Conservation (phyloP, 805 yeast species). For the Zygoascus ofunaensis region DNA sequence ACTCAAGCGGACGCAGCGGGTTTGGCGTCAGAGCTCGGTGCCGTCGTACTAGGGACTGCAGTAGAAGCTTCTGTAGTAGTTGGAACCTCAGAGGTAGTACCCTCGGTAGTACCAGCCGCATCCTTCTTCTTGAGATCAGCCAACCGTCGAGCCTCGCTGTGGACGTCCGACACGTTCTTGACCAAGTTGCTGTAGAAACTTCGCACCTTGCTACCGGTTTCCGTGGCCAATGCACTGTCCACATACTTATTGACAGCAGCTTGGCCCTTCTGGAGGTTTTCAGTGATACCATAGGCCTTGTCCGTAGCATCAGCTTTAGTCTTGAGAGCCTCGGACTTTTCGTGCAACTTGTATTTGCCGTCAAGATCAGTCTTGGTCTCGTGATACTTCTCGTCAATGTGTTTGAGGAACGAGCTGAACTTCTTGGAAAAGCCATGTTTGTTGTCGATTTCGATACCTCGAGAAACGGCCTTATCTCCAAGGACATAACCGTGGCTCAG, state of each 20-base stretch:
- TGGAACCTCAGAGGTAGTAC: too few relatives aligned
- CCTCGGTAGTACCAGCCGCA: conserved; percentile 1
- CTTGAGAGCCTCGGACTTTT: conserved; percentile 26
- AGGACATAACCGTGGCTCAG: conserved; percentile 64
- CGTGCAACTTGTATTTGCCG: conserved; percentile 1
- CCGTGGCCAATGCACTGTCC: conserved; percentile 31
- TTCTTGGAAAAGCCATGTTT: conserved; percentile 50
- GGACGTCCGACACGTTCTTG: conserved; percentile 53
- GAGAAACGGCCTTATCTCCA: conserved; percentile 50
- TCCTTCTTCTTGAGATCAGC: conserved; percentile 46
- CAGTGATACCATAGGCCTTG: conserved; percentile 35
- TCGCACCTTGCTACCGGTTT: conserved; percentile 49
- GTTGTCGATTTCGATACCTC: conserved; percentile 55
- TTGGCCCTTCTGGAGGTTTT: conserved; percentile 28
- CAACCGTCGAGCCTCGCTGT: conserved; percentile 63
- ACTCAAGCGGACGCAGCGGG: too few relatives aligned
- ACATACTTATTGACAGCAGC: conserved; percentile 18
- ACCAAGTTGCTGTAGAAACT: conserved; percentile 48
- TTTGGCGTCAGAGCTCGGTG: too few relatives aligned
- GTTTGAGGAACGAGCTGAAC: conserved; percentile 47
- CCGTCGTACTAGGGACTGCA: too few relatives aligned
- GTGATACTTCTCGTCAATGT: conserved; percentile 54
- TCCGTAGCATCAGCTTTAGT: conserved; percentile 42
- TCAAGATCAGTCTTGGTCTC: conserved; percentile 3
- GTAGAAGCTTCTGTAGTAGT: conserved; percentile 8